A percentile compares a stretch with the other conserved stretches of the same genome.
Evolutionary conservation across 257 asterid genomes (phyloP).

Genomic region (Ilex aquifolium): DNA sequence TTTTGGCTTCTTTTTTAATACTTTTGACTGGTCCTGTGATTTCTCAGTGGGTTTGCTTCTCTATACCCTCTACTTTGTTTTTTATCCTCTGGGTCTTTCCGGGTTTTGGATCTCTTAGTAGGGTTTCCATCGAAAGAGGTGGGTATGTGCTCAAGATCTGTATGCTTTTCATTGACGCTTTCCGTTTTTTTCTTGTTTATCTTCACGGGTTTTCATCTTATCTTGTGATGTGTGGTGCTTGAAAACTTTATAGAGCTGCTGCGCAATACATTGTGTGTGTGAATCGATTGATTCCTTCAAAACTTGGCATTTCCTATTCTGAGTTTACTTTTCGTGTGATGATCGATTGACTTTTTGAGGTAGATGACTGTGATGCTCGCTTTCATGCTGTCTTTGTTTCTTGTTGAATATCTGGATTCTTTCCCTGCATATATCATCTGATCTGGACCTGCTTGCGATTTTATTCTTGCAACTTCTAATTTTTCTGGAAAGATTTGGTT

Average conservation of each 20-base stretch:
- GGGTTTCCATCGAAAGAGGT: conserved; percentile 52
- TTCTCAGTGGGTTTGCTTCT: conserved; percentile 46
- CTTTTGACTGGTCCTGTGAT: conserved; percentile 51
- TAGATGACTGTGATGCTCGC: conserved; percentile 5
- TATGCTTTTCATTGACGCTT: conserved; percentile 48
- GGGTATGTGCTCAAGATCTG: conserved; percentile 76
- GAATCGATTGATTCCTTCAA: conserved; percentile 10
- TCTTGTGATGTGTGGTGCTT: conserved; percentile 41
- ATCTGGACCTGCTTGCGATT: conserved; percentile 2
- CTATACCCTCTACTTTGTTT: conserved; percentile 27
- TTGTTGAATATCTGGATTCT: conserved; percentile 8
- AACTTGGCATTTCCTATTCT: not conserved
- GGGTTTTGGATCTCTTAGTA: conserved; percentile 57
- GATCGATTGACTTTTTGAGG: not conserved
- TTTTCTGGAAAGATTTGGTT: not conserved
- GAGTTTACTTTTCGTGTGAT: not conserved
- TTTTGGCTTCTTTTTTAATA: conserved; percentile 35
- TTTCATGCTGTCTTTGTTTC: conserved; percentile 4
- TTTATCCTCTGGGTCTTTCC: conserved; percentile 37
- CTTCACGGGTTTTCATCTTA: conserved; percentile 34
- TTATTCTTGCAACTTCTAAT: not conserved
- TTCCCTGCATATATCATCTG: conserved; percentile 1
- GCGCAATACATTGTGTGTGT: conserved; percentile 36
- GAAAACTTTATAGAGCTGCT: conserved; percentile 29
- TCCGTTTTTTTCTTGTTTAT: conserved; percentile 27